phyloP scores from a whole-genome alignment of 2,329 filamentous ascomycete genomes.

The Botrytis fabae region DNA sequence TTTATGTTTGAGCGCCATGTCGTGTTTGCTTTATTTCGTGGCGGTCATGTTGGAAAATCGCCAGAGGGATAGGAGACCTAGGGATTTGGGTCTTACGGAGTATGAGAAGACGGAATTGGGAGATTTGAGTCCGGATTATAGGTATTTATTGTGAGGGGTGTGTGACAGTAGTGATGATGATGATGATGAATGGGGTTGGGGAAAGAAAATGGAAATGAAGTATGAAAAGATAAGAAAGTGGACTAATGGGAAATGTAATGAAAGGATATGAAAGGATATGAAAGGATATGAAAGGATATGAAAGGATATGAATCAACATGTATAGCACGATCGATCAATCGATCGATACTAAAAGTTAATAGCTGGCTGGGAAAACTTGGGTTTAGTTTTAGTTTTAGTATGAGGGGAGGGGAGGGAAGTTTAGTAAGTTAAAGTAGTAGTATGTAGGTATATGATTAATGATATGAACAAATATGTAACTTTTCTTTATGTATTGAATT shows the following conservation, averaged over 20 bases:
- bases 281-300: background rate
- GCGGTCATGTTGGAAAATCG: constrained; percentile 62
- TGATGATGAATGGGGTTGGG: background rate
- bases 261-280: background rate
- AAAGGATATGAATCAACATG: background rate
- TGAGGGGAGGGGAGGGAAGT: background rate
- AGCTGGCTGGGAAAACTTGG: background rate
- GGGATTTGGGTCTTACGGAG: constrained; percentile 54
- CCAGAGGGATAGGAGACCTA: constrained; percentile 51
- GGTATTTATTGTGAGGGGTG: constrained; percentile 35
- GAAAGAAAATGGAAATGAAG: background rate
- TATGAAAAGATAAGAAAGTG: background rate
- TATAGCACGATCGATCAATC: background rate
- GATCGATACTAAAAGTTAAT: background rate
- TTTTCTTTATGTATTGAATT: too few relatives aligned
- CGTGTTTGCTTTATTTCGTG: constrained; percentile 60
- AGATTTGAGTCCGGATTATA: constrained; percentile 41
- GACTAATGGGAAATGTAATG: background rate
- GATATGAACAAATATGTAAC: background rate
- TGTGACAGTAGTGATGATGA: background rate
- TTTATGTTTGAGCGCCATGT: constrained; percentile 63
- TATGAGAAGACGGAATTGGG: constrained; percentile 57
- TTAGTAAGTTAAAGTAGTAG: background rate
- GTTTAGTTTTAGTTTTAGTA: background rate
- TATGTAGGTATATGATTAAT: background rate